Evolutionary conservation across 345 rosid species (phyloP), one percentile per base, ranked within the genome.

Genomic region (Geranium brycei): DNA sequence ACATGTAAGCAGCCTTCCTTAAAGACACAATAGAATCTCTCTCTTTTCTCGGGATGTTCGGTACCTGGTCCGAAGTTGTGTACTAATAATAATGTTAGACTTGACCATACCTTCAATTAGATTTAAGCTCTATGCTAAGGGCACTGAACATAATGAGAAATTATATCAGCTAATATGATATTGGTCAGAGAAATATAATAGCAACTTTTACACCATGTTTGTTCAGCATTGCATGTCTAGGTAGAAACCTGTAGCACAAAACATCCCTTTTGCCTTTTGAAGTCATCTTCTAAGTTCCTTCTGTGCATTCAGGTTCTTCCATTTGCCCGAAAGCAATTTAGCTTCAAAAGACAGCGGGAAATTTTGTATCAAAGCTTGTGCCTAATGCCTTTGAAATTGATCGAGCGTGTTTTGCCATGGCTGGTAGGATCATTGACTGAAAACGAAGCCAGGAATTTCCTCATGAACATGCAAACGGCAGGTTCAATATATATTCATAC

Each of bases 341-440:
- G 83, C 82, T 77, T 77, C 76, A 79, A 78, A 78, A 80, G 75
- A 63, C 97, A 91, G 76, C 89, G 66, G 69, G 93, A 91, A 70
- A 79, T 91, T 66, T 77, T 87, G 69, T 91, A 87, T 74, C 86
- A 86, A 66, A 91, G 95, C 82, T 66, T 91, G 71, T 87, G 92
- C 57, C 72, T 87, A 70, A 91, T 91, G 95, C 97, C 97, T 23
- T 70, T 91, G 73, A 88, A 87, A 76, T 75, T 88, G 82, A 91
- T 86, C 75, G 97, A 91, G 66, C 85, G 84, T 57, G 91, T 88
- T 62, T 82, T 91, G 76, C 97, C 97, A 47, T 91, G 97, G 95
- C 73, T 91, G 65, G 73, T 85, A 69, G 87, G 89, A 59, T 79
- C 89, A 57, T 76, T 85, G 70, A 77, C 82, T 58, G 88, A 86